phyloP scores from a whole-genome alignment of 148 eudicot genomes.

The Hydrangea macrophylla region DNA sequence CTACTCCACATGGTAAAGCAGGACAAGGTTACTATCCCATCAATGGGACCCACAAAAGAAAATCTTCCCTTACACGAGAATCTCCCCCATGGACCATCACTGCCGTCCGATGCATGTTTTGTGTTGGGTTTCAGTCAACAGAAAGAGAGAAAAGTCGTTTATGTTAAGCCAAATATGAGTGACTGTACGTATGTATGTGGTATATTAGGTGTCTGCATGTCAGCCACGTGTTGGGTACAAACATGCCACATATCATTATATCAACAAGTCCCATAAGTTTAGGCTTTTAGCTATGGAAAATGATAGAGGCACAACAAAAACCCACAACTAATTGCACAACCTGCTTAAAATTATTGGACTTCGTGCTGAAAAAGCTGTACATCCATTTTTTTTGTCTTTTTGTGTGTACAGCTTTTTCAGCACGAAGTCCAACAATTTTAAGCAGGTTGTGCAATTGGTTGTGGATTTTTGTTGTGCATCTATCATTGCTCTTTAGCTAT shows the following conservation, averaged over 20 bases:
- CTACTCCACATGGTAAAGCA: neutral
- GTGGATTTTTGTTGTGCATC: no score
- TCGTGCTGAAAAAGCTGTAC: no score
- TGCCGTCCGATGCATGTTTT: slow-evolving; percentile 24
- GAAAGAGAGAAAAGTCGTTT: slow-evolving; percentile 10
- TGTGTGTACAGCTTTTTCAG: no score
- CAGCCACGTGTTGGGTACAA: neutral
- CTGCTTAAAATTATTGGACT: no score
- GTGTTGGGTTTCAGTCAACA: slow-evolving; percentile 31
- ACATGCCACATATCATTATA: neutral
- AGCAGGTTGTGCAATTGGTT: no score
- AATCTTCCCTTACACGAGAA: slow-evolving; percentile 68
- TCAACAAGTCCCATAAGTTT: no score
- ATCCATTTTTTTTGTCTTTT: no score
- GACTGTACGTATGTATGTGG: slow-evolving; percentile 24
- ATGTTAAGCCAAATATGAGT: neutral
- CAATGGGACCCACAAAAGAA: slow-evolving; percentile 41
- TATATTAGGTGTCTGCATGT: neutral
- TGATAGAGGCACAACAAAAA: no score
- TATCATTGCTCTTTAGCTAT: no score
- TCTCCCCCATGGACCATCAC: slow-evolving; percentile 48
- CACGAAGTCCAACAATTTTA: no score
- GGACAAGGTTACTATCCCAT: slow-evolving; percentile 7
- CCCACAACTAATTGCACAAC: no score
- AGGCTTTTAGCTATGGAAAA: no score